Base-by-base conservation (phyloP, 2,329 filamentous ascomycete species). In the Ambrosiella xylebori region DNA sequence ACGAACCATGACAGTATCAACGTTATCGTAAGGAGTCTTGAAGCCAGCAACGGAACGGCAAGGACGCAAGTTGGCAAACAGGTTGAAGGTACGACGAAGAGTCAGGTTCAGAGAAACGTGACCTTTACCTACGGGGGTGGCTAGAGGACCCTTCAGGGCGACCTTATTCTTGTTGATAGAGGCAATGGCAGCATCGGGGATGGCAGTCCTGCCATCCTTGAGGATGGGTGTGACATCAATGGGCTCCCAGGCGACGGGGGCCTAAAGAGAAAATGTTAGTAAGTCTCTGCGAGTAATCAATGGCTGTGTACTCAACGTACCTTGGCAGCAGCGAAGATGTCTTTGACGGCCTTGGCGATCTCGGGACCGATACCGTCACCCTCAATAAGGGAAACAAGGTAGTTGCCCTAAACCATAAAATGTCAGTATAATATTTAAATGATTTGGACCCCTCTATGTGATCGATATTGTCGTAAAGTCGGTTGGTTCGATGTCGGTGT, bases 91-190 rank as follows among this genome's bases (percentile, higher is more conserved):
- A 70, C 93, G 86, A 71, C 93, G 91, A 68, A 98, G 89, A 61
- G 93, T 98, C 64, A 98, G 79, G 81, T 98, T 98, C 66, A 98
- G 87, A 60, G 93, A 97, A 71, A 98, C 91, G 76, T 98, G 93
- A 68, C 93, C 93, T 80, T 97, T 98, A 73, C 94, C 93, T 68
- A 98, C 82, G 63, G 93, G 93, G 2, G 93, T 98, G 66, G 94
- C 94, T 64, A 98, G 84, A 66, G 94, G 94, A 64, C 94, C 93
- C 81, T 98, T 98, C 64, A 98, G 84, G 63, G 94, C 93, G 67
- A 98, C 88, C 77, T 90, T 94, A 79, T 97, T 98, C 76, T 81
- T 86, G 73, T 85, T 81, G 70, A 98, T 90, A 73, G 88, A 96
- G 70, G 86, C 81, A 69, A 98, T 97, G 66, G 93, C 89, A 63